Evolutionary conservation across 75 land plant species (phyloP), one percentile per base, ranked within the genome.

Genomic region (Picea sitchensis): DNA sequence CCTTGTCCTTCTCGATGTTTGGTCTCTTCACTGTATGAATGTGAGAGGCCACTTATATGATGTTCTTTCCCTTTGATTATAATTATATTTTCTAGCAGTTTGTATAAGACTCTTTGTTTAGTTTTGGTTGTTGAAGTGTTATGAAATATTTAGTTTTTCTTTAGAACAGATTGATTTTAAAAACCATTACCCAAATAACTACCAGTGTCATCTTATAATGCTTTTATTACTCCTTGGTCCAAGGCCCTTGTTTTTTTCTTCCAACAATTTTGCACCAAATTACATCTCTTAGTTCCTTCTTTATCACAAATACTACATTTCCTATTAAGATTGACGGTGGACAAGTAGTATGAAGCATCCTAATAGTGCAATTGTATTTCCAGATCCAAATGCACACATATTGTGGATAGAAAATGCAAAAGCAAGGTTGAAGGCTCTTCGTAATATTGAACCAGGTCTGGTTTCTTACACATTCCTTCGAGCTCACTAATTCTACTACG

Each of bases 311-410:
- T 14, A 36, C 32, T 31, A 65, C 15, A 2, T 21, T 65, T 30
- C 69, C 38, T 14, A 31, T 13, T 73, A 73, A 38, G 3, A 72
- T 44, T 72, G 41, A 38, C 20, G 74, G 2, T 41, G 23, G 74
- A 47, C 18, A 56, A 74, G 8, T 26, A 18, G 17, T 14, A 56
- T 5, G 58, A 54, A 15, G 44, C 44, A 74, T 7, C 14, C 51
- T 26, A 30, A 54, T 54, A 51, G 34, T 74, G 5, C 1, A 47
- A 21, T 12, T 74, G 76, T 74, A 12, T 56, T 61, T 73, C 31
- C 91, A 96, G 99, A 94, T 89, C 96, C 99, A 56, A 96, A 96
- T 81, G 76, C 90, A 73, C 90, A 96, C 80, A 92, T 96, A 60
- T 31, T 88, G 12, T 96, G 99, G 99, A 84, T 90, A 64, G 88